A percentile compares a stretch with the other conserved stretches of the same genome.
Evolutionary conservation across 2,329 filamentous ascomycete species (phyloP).

Genomic region (Elsinoe perseae): DNA sequence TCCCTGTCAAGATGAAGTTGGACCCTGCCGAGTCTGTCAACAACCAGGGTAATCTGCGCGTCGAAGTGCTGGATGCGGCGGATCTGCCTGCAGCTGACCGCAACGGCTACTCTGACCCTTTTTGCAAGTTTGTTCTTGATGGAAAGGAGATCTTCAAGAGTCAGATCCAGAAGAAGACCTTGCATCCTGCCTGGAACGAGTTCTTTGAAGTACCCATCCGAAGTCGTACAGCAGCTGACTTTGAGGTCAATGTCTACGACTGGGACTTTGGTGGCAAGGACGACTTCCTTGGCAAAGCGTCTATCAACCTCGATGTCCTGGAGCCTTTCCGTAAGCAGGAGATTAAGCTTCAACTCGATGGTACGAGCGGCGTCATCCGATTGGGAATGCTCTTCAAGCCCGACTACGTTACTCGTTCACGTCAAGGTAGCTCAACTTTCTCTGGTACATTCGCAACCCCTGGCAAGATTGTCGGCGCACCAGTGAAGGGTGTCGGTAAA

Average conservation of each 20-base stretch:
- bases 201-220: conserved; percentile 79
- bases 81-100: conserved; percentile 90
- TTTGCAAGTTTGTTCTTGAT: conserved; percentile 88
- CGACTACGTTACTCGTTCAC: conserved; percentile 76
- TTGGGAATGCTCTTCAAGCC: conserved; percentile 87
- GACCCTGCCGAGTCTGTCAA: conserved; percentile 96
- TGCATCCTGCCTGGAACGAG: conserved; percentile 93
- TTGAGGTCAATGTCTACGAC: conserved; percentile 78
- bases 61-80: conserved; percentile 81
- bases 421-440: conserved; percentile 89
- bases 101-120: conserved; percentile 95
- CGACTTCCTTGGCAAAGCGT: conserved; percentile 72
- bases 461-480: conserved; percentile 84
- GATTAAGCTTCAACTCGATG: conserved; percentile 67
- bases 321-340: conserved; percentile 81
- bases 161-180: conserved; percentile 91
- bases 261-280: conserved; percentile 96
- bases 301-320: conserved; percentile 67
- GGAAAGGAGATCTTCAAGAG: conserved; percentile 90
- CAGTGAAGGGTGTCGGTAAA: conserved; percentile 83
- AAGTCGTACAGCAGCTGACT: conserved; percentile 76
- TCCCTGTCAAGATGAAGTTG: conserved; percentile 87
- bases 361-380: conserved; percentile 77
- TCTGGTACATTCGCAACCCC: conserved; percentile 80
- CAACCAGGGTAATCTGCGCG: conserved; percentile 91